Conservation (phyloP, 305 asterid species). For the Fraxinus dipetala region DNA sequence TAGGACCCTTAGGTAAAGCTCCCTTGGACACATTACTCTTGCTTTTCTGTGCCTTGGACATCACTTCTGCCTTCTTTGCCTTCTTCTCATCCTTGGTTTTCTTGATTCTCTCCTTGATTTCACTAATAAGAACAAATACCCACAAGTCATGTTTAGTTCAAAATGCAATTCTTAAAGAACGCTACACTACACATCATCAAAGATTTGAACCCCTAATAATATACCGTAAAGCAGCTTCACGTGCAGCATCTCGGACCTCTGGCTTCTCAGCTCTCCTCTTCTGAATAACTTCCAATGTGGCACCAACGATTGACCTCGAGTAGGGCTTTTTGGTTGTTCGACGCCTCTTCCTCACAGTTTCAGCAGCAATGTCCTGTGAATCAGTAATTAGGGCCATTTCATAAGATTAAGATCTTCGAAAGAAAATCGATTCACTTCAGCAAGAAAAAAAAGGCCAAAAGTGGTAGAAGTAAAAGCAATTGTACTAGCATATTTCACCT, state of each 20-base stretch:
- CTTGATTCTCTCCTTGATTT: conserved; percentile 32
- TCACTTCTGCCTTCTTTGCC: conserved; percentile 31
- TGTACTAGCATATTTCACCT: conserved; percentile 5
- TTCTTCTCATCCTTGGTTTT: conserved; percentile 36
- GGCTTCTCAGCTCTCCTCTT: conserved; percentile 36
- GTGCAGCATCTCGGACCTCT: conserved; percentile 38
- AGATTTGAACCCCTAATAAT: background rate
- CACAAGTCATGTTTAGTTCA: background rate
- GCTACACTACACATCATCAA: background rate
- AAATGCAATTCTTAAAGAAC: background rate
- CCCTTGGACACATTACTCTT: conserved; percentile 21
- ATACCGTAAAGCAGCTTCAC: conserved; percentile 37
- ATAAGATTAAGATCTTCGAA: background rate
- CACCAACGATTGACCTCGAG: conserved; percentile 41
- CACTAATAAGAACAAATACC: conserved; percentile 14
- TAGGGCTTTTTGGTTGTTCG: conserved; percentile 39
- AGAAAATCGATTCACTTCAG: background rate
- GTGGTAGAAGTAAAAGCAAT: background rate
- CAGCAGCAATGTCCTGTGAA: conserved; percentile 36
- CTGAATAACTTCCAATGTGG: conserved; percentile 42
- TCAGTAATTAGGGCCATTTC: background rate
- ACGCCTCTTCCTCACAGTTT: conserved; percentile 35
- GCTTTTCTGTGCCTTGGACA: conserved; percentile 20
- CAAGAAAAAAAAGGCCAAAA: background rate
- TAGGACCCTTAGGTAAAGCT: conserved; percentile 26